phyloP scores from a whole-genome alignment of 1,284 basidiomycete species.

The Trametes pubescens region DNA sequence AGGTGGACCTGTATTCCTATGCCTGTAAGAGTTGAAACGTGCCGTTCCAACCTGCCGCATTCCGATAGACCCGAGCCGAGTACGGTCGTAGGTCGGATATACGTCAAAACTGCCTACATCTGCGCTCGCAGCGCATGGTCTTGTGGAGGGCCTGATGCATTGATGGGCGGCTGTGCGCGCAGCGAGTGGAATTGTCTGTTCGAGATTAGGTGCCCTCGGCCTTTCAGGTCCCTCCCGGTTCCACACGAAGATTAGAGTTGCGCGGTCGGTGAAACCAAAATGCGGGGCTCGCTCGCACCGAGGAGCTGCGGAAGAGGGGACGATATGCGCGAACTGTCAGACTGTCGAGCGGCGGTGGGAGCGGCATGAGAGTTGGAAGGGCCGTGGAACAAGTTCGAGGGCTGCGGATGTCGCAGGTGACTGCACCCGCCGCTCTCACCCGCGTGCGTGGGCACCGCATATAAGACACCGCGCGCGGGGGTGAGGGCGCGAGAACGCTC shows the following conservation, averaged over 20 bases:
- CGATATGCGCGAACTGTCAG: conserved; percentile 2
- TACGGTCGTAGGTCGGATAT: neutral
- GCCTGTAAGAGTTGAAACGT: neutral
- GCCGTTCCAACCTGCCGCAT: neutral
- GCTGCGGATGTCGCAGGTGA: conserved; percentile 31
- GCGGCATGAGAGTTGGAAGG: neutral
- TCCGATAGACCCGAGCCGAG: neutral
- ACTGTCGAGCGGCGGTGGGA: conserved; percentile 9
- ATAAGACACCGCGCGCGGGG: conserved; percentile 15
- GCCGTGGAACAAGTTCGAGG: neutral
- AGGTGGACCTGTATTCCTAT: neutral
- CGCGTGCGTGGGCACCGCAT: too few relatives aligned
- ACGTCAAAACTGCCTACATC: neutral
- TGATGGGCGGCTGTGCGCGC: conserved; percentile 1
- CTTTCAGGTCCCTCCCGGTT: neutral
- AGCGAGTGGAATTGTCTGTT: neutral
- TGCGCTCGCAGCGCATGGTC: neutral
- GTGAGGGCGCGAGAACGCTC: neutral
- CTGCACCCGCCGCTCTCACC: conserved; percentile 21
- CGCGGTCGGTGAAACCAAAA: neutral
- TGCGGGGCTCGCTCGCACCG: neutral
- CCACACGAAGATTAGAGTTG: neutral
- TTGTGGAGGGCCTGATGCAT: neutral
- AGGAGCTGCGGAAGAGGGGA: conserved; percentile 1
- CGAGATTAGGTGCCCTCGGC: neutral